Evolutionary conservation across 2,329 filamentous ascomycete species (phyloP), one percentile per base, ranked within the genome.

Genomic region (Xylariaceae sp.): DNA sequence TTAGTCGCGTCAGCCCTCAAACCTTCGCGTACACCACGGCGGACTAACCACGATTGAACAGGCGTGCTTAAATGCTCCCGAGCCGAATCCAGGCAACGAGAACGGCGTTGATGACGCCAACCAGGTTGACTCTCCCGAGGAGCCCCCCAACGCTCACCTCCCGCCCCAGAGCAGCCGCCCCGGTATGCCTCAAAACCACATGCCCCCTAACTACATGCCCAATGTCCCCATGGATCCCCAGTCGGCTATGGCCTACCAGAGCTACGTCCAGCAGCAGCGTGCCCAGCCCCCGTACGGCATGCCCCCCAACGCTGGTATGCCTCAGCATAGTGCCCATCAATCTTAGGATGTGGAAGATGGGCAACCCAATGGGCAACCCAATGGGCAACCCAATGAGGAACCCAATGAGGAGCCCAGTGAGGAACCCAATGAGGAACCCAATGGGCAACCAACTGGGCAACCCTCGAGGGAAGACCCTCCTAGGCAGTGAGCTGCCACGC

Each of bases 11-110:
- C 39, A 48, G 44, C 41, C 33, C 19, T 48, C 27, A 39, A 43
- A 33, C 22, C 14, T 30, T 33, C 36, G 40, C 31, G 44, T 44
- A 22, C 27, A 39, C 42, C 36, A 36, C 32, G 44, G 47, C 39
- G 35, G 55, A 54, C 71, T 75, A 59, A 74, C 66, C 30, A 45
- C 3, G 47, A 44, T 35, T 48, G 57, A 52, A 19, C 62, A 97
- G 92, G 91, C 94, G 45, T 99, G 94, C 68, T 75, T 99, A 54
- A 99, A 99, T 70, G 94, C 94, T 17, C 94, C 94, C 39, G 94
- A 99, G 70, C 91, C 92, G 44, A 78, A 85, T 19, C 81, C 84
- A 32, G 88, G 88, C 64, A 85, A 83, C 63, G 89, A 95, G 66
- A 90, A 90, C 61, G 87, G 87, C 45, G 86, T 89, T 54, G 87